Percentiles rank a stretch among this genome's conserved stretches.
phyloP scores from a whole-genome alignment of 805 yeast genomes.

The Yarrowia sp. region DNA sequence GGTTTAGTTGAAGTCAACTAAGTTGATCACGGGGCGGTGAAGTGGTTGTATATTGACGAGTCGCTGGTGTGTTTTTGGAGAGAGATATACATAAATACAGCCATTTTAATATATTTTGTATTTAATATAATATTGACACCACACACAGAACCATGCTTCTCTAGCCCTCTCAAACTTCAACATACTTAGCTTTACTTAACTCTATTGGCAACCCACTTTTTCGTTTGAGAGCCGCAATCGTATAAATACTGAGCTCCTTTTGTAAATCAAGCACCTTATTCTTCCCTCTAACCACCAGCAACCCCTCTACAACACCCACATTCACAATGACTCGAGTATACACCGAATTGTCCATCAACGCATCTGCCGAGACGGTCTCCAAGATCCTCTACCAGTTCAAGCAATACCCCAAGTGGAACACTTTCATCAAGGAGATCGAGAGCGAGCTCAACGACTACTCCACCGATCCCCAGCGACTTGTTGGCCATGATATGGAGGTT shows the following conservation, averaged over 20 bases:
- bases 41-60: too few relatives aligned
- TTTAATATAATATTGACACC: too few relatives aligned
- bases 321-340: background rate
- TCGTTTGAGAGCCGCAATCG: background rate
- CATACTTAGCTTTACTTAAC: background rate
- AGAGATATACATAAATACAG: too few relatives aligned
- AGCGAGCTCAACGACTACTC: background rate
- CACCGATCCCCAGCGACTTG: background rate
- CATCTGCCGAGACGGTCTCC: background rate
- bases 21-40: background rate
- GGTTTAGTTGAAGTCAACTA: background rate
- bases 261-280: background rate
- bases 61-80: too few relatives aligned
- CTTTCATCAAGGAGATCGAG: constrained; percentile 7
- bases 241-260: background rate
- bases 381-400: background rate
- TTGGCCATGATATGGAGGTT: background rate
- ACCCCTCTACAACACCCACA: too few relatives aligned
- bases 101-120: too few relatives aligned
- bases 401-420: constrained; percentile 4
- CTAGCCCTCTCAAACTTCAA: too few relatives aligned
- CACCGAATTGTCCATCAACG: constrained; percentile 20
- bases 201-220: background rate
- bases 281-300: background rate
- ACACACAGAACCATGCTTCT: too few relatives aligned